Base-by-base conservation (phyloP, 306 rosid species). In the Rubus idaeus region DNA sequence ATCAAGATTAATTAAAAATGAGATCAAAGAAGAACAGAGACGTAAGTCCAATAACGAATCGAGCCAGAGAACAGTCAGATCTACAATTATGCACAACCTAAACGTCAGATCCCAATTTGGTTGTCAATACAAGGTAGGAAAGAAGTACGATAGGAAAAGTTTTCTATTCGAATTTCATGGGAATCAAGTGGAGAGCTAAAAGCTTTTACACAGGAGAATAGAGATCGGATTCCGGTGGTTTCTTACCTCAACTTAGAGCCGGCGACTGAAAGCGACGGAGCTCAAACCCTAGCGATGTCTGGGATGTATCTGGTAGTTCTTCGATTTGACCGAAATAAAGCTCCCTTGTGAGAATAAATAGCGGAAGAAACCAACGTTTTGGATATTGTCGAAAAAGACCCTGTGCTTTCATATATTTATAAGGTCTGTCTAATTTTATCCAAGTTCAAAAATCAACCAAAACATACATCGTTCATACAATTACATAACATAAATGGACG, bases 211-310 rank as follows among this genome's bases (percentile, higher is more conserved):
- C 6, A 41, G 14, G 10, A 10, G 8, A 75, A 6, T 23, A 42
- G n/a, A 11, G 18, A 18, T 37, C 46, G 71, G 11, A 71, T 20
- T 72, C 3, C 44, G 3, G 65, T 7, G 35, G 37, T 5, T 63
- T 40, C 75, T 52, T 76, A 88, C 90, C 90, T 84, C 67, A 51
- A 60, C 49, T 68, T 16, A 30, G 71, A 53, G 35, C 46, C 64
- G 60, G 63, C 30, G 44, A 55, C 2, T 11, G 49, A 46, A 8
- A 82, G 83, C 74, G 55, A 70, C 20, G 50, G 56, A 63, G 51
- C 78, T 79, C 74, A 67, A 79, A 88, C 92, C 96, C 91, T 83
- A 86, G 73, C 58, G 18, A 55, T 18, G 40, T 52, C 67, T 78
- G 61, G 35, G 69, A 21, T 7, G 56, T 69, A 16, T 8, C 62